These are phyloP conservation scores for Fusarium paranaense DNA, from an alignment of 2,329 filamentous ascomycete genomes.

Conservation along the genomic window DNA sequence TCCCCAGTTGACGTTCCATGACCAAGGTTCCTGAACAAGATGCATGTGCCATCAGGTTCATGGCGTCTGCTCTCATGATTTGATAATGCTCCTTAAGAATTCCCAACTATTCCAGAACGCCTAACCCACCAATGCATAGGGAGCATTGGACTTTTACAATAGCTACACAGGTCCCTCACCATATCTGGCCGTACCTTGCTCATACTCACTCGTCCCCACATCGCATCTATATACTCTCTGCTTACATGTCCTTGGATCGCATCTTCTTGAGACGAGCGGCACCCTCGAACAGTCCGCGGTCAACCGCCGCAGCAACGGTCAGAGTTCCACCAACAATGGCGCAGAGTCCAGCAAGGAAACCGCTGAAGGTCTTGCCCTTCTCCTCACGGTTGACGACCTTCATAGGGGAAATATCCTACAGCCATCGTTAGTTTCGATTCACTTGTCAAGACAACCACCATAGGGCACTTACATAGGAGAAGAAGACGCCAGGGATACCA, in stretches of 20 bases:
- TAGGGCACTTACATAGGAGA: conserved; percentile 83
- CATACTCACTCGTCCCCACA: conserved; percentile 17
- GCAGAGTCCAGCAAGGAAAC: conserved; percentile 93
- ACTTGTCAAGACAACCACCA: not conserved
- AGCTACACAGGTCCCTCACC: conserved; percentile 31
- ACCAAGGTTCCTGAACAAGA: not conserved
- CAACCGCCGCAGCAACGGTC: conserved; percentile 93
- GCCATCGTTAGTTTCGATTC: conserved; percentile 28
- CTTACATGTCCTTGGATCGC: conserved; percentile 71
- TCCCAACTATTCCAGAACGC: conserved; percentile 43
- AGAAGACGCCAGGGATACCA: conserved; percentile 97
- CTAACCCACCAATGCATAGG: conserved; percentile 39
- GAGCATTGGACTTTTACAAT: conserved; percentile 39
- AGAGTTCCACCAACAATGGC: conserved; percentile 94
- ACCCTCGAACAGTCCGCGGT: conserved; percentile 92
- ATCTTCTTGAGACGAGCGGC: conserved; percentile 87
- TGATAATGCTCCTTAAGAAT: conserved; percentile 32
- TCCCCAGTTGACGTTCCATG: not conserved
- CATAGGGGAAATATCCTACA: conserved; percentile 96
- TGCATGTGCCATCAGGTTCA: not conserved
- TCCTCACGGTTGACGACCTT: conserved; percentile 98
- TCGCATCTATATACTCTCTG: not conserved
- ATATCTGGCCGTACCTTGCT: conserved; percentile 14
- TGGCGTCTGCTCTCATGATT: conserved; percentile 18
- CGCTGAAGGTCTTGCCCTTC: conserved; percentile 87